These are phyloP conservation scores for Podospora sp. DNA, from an alignment of 495 filamentous ascomycete species.

Conservation along the genomic window DNA sequence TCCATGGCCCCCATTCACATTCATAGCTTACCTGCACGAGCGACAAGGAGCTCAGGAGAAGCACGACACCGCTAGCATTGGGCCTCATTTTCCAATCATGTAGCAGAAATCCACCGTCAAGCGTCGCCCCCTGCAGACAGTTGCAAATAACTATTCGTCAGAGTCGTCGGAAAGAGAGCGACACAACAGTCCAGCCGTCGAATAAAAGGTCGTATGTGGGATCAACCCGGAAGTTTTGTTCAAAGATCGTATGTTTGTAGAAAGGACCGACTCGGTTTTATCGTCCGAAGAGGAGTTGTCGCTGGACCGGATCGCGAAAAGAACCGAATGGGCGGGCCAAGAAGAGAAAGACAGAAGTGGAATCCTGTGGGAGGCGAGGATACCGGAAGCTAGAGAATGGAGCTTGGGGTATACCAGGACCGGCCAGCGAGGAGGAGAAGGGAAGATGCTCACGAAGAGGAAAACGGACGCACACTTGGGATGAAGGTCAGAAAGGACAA, in stretches of 20 bases:
- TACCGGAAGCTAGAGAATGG: constrained; percentile 22
- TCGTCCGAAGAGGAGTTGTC: not conserved
- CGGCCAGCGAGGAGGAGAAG: constrained; percentile 18
- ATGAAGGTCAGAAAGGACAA: constrained; percentile 18
- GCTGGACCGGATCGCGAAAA: not conserved
- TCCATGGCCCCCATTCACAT: not conserved
- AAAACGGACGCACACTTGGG: constrained; percentile 12
- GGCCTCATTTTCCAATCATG: constrained; percentile 43
- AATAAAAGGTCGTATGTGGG: constrained; percentile 22
- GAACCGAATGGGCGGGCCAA: constrained; percentile 6
- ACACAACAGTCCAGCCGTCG: constrained; percentile 29
- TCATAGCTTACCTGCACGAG: constrained; percentile 41
- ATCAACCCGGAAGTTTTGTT: constrained; percentile 41
- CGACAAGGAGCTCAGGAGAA: constrained; percentile 41
- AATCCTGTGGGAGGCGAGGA: constrained; percentile 17
- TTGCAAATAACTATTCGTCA: constrained; percentile 18
- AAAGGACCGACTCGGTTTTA: constrained; percentile 21
- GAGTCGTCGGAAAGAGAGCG: constrained; percentile 19
- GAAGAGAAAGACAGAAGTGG: constrained; percentile 13
- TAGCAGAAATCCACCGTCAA: constrained; percentile 13
- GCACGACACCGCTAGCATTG: constrained; percentile 34
- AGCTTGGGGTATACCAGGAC: constrained; percentile 18
- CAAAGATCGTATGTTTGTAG: constrained; percentile 15
- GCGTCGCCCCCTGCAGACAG: constrained; percentile 17
- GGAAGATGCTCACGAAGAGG: constrained; percentile 17